Conservation (phyloP, 1,139 yeast genomes). For the Williopsis jadinii region DNA sequence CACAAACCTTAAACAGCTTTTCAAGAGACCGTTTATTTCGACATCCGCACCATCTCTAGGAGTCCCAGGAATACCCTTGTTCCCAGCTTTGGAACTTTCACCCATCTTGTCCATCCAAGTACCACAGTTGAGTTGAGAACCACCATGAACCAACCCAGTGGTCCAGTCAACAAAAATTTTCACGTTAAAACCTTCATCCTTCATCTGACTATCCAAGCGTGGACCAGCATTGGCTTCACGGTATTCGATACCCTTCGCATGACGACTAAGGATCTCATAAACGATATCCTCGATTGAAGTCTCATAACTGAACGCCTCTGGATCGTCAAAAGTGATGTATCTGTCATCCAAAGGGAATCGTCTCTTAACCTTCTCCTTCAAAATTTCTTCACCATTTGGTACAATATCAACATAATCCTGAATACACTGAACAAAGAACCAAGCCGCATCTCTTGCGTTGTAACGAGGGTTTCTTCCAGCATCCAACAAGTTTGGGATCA, state of each 20-base stretch:
- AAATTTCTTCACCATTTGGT: conserved; percentile 62
- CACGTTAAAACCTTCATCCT: conserved; percentile 86
- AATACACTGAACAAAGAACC: conserved; percentile 85
- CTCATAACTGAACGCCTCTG: conserved; percentile 67
- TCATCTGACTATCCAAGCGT: conserved; percentile 84
- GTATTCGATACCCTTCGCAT: conserved; percentile 80
- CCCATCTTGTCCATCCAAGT: conserved; percentile 99
- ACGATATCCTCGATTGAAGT: conserved; percentile 69
- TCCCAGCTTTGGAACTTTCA: conserved; percentile 76
- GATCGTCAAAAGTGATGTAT: conserved; percentile 62
- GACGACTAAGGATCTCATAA: conserved; percentile 76
- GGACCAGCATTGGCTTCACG: conserved; percentile 96
- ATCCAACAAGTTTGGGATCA: conserved; percentile 88
- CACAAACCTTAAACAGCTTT: conserved; percentile 79
- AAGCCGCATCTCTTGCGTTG: conserved; percentile 94
- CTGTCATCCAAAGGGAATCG: conserved; percentile 89
- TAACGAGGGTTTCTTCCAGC: conserved; percentile 92
- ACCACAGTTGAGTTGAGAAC: conserved; percentile 89
- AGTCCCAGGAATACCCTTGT: conserved; percentile 90
- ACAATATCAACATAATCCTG: conserved; percentile 71
- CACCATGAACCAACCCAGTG: conserved; percentile 86
- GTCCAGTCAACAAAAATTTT: conserved; percentile 78
- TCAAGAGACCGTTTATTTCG: conserved; percentile 83
- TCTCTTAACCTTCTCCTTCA: conserved; percentile 67
- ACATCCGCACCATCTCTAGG: conserved; percentile 97